Conservation (phyloP, 2,329 filamentous ascomycete species). For the Xylaria digitata region DNA sequence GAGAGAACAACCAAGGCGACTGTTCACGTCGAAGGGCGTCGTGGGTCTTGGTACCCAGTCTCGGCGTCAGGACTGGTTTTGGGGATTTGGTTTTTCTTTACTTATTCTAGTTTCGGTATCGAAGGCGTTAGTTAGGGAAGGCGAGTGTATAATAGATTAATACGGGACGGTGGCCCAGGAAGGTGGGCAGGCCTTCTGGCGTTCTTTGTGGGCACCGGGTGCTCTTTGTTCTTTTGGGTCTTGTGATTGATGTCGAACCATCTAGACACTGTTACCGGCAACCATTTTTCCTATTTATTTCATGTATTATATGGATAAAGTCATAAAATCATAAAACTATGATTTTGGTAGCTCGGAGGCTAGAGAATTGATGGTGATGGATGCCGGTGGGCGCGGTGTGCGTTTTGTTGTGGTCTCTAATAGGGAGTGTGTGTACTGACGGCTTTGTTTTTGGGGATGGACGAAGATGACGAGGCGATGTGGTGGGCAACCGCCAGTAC, state of each 20-base stretch:
- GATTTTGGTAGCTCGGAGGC: neutral
- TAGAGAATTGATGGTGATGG: constrained; percentile 3
- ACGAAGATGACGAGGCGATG: constrained; percentile 18
- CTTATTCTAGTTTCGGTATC: constrained; percentile 30
- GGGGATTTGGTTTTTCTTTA: constrained; percentile 22
- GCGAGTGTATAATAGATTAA: constrained; percentile 21
- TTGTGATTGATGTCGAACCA: constrained; percentile 36
- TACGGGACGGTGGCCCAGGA: constrained; percentile 19
- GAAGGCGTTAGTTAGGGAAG: constrained; percentile 28
- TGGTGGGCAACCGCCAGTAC: constrained; percentile 35
- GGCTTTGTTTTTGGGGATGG: constrained; percentile 25
- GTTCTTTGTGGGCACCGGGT: constrained; percentile 36
- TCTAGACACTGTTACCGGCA: constrained; percentile 23
- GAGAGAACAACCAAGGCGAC: neutral
- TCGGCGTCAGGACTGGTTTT: constrained; percentile 9
- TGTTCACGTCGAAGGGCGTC: constrained; percentile 31
- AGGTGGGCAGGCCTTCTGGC: constrained; percentile 12
- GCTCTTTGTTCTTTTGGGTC: constrained; percentile 42
- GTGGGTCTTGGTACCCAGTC: constrained; percentile 23
- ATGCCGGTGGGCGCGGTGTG: neutral
- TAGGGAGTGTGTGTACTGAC: constrained; percentile 16
- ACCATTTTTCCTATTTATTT: constrained; percentile 33
- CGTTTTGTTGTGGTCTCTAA: constrained; percentile 20
- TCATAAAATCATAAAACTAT: constrained; percentile 11
- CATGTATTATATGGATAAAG: constrained; percentile 21